A percentile compares a stretch with the other conserved stretches of the same genome.
Conservation (phyloP, 139 green algal species). For the Asterochloris erici region DNA sequence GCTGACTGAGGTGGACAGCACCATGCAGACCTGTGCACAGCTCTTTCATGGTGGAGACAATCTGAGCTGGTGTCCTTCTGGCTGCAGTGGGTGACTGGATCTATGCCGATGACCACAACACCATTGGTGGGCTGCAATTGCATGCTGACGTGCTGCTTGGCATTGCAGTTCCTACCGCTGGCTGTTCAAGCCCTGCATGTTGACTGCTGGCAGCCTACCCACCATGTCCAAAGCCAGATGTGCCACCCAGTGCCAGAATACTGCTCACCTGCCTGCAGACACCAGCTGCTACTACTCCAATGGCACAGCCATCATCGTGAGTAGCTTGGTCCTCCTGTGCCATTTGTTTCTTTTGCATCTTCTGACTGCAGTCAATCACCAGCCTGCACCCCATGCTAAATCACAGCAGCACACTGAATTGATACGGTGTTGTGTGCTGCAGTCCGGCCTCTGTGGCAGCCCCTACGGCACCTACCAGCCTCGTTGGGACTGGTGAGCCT, state of each 20-base stretch:
- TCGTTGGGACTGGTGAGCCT: slow-evolving; percentile 19
- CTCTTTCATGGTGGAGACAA: too few relatives aligned
- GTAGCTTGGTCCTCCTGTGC: neutral
- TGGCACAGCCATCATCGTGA: neutral
- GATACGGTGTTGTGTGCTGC: neutral
- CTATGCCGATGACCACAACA: slow-evolving; percentile 15
- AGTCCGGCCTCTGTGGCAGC: neutral
- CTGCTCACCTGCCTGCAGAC: neutral
- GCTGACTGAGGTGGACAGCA: neutral
- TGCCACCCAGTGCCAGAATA: neutral
- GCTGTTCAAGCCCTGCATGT: neutral
- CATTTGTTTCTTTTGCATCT: too few relatives aligned
- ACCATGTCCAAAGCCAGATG: neutral
- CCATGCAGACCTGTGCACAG: too few relatives aligned
- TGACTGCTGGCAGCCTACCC: neutral
- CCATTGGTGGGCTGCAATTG: neutral
- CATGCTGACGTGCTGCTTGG: neutral
- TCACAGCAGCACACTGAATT: neutral
- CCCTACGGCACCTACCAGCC: slow-evolving; percentile 19
- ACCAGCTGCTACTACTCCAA: neutral
- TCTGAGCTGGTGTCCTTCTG: too few relatives aligned
- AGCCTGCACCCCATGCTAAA: neutral
- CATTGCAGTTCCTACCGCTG: neutral
- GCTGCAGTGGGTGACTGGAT: neutral
- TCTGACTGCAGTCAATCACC: too few relatives aligned